Base-by-base conservation (phyloP, 1,139 yeast species). In the Candida buenavistaensis region DNA sequence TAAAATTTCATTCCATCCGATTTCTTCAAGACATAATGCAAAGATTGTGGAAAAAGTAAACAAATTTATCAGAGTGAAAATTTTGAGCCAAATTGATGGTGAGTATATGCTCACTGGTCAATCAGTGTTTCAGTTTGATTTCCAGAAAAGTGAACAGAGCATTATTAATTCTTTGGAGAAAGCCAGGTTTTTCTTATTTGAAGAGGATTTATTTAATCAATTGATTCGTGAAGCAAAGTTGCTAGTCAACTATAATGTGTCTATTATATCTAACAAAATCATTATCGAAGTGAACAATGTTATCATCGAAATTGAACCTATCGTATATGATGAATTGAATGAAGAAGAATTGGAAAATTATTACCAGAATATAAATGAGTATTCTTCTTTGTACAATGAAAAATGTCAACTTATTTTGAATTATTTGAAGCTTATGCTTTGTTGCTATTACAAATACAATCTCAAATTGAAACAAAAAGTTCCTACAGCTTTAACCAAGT, bases 161-260 rank as follows among this genome's bases (percentile, higher is more conserved):
- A 60, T 74, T 8, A 68, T 75, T n/a, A 66, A 68, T 43, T 72
- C 70, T 17, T 80, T 83, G 17, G 72, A 74, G 46, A 75, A 64
- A 41, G 81, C 87, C 0, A 67, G 96, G 34, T 81, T 74, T 45
- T 78, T 80, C 42, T 65, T 90, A 6, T 90, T 90, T 62, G 97
- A 90, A 52, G 94, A 87, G 49, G 97, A 90, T 52, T 65, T 84
- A 32, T 79, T 77, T 47, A 75, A 78, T 53, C 88, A 82, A 47
- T 61, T 90, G 41, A 72, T 82, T 21, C 75, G 82, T 43, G 97
- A 90, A 57, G 89, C 96, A 0, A 73, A 82, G 30, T 56, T 72
- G 6, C 63, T 90, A 41, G 71, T 84, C n/a, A 78, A 89, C 24
- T 80, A 82, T 48, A 82, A 84, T 39, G 94, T 87, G 3, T 70